These are phyloP conservation scores for Tubosaeta sp. DNA, from an alignment of 768 basidiomycete species.

Conservation along the genomic window DNA sequence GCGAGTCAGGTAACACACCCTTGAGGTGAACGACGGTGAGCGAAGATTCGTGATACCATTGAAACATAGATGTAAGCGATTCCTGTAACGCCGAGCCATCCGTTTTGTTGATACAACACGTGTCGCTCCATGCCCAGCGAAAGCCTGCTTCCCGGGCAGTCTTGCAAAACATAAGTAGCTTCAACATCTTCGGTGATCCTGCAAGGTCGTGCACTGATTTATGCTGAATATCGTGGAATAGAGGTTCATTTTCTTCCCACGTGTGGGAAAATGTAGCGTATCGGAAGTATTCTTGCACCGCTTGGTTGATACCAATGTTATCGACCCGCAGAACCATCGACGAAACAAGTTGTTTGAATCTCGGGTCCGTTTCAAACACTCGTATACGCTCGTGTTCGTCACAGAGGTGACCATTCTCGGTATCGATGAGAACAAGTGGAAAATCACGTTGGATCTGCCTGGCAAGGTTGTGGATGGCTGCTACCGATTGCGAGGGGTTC, in stretches of 20 bases:
- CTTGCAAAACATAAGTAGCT: conserved; percentile 16
- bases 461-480: background rate
- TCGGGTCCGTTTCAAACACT: conserved; percentile 7
- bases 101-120: conserved; percentile 22
- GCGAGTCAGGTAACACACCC: conserved; percentile 8
- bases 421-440: conserved; percentile 15
- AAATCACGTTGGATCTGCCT: conserved; percentile 3
- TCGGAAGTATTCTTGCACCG: conserved; percentile 9
- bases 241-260: conserved; percentile 18
- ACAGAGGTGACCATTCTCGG: conserved; percentile 12
- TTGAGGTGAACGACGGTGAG: conserved; percentile 23
- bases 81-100: conserved; percentile 14
- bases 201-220: conserved; percentile 8
- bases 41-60: conserved; percentile 24
- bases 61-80: conserved; percentile 26
- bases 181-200: conserved; percentile 5
- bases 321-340: conserved; percentile 6
- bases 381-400: conserved; percentile 1
- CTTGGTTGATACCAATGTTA: background rate
- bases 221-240: conserved; percentile 11
- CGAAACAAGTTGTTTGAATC: conserved; percentile 15
- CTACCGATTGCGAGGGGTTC: conserved; percentile 5
- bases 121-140: conserved; percentile 23
- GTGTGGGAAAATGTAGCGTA: conserved; percentile 24
- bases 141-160: conserved; percentile 13